Base-by-base conservation (phyloP, 805 yeast genomes). In the Ogataea degrootiae region DNA sequence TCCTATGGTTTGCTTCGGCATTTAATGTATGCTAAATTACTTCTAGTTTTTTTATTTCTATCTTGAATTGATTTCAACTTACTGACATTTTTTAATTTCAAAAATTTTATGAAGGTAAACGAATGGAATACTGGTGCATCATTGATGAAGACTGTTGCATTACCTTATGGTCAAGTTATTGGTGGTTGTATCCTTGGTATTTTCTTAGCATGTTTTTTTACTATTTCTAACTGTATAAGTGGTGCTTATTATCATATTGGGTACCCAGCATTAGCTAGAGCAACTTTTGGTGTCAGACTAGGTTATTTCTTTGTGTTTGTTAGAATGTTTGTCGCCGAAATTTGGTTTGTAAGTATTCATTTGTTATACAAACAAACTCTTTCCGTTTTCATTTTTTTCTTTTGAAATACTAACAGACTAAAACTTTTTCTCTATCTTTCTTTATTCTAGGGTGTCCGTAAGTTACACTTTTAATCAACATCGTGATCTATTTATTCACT, bases 211-310 rank as follows among this genome's bases (percentile, higher is more conserved):
- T 50, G 54, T 38, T 39, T 51, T 16, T 46, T 56, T 21, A 54
- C 53, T n/a, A 45, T 56, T 16, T n/a, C 50, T 11, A 47, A 52
- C 31, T 58, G 59, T 5, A 45, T 57, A 22, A 39, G 55, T 2
- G 60, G 59, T 31, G 49, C 56, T 29, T 51, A 49, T n/a, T 56
- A 68, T 46, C 69, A 68, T 45, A 58, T 70, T 37, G 72, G 72
- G 4, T 71, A 64, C 52, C 69, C 74, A 4, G 64, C 68, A 8
- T 49, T 62, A 37, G 68, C 71, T 11, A 62, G 74, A 56, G 57
- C 66, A 43, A 55, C 63, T 12, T 70, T 63, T 52, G 74, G 74
- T 11, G 64, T 69, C 39, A 52, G 61, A 31, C 67, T 70, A 11
- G 63, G 68, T 9, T 56, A 54, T 36, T 59, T 69, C 34, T 68